Evolutionary conservation across 352 stramenopile genomes (phyloP).

Genomic region (Phytopythium sindhum): DNA sequence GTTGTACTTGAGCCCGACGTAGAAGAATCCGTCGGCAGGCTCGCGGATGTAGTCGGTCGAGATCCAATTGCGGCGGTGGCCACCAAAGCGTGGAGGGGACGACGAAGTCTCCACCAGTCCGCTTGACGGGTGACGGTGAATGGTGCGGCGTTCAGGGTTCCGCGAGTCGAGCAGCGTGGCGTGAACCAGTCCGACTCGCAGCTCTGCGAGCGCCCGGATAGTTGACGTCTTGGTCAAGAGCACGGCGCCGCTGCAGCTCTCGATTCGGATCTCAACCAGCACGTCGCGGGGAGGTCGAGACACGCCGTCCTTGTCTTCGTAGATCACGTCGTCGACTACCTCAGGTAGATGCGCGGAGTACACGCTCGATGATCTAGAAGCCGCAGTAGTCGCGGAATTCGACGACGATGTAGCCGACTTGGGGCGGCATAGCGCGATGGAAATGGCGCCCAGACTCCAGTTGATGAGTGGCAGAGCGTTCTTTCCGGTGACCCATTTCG

Average conservation of each 20-base stretch:
- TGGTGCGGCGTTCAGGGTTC: not conserved
- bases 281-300: conserved; percentile 9
- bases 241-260: conserved; percentile 43
- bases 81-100: not conserved
- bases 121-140: not conserved
- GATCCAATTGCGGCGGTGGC: conserved; percentile 41
- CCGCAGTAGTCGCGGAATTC: not conserved
- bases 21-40: conserved; percentile 63
- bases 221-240: conserved; percentile 29
- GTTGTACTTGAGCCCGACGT: conserved; percentile 65
- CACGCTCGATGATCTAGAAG: not conserved
- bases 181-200: conserved; percentile 49
- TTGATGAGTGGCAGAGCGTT: conserved; percentile 42
- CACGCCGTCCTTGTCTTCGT: conserved; percentile 6
- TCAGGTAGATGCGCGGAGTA: not conserved
- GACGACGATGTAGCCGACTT: not conserved
- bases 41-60: conserved; percentile 65
- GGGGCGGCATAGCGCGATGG: conserved; percentile 25
- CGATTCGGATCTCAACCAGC: conserved; percentile 40
- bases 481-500: conserved; percentile 21
- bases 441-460: conserved; percentile 49
- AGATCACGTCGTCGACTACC: not conserved
- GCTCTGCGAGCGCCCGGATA: conserved; percentile 46
- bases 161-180: conserved; percentile 26
- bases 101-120: not conserved